Evolutionary conservation across 176 grass and related monocot genomes (phyloP), one percentile per base, ranked within the genome.

Genomic region (Musa beccarii): DNA sequence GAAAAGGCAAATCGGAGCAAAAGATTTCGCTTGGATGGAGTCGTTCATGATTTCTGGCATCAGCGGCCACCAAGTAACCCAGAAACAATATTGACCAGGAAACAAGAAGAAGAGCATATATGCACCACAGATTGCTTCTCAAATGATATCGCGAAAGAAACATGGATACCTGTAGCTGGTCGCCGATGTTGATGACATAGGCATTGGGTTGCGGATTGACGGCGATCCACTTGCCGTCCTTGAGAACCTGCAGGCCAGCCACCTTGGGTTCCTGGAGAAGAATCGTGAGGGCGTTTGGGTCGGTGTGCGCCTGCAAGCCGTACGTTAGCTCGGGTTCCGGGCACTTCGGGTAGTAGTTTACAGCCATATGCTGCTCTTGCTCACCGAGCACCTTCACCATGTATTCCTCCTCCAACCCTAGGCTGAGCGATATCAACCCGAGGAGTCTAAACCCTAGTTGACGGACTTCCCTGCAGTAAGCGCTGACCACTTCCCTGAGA

Each of bases 321-420:
- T 87, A 93, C 17, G 94, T 97, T 14, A 93, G 94, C 78, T 97
- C 94, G 21, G 94, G 94, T 79, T 90, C 87, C 69, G 88, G 94
- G 79, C 94, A 97, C 28, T 82, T 88, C 13, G 94, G 94, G 72
- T 97, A 97, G 78, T 90, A 97, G 67, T 97, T 97, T 50, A 97
- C 81, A 5, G 90, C 94, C 94, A 97, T 97, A 82, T 93, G 94
- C 78, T 97, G 94, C 1, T 88, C 94, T 0, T 97, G 94, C 71
- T 82, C 75, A 21, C 90, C 94, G 74, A 97, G 86, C 68, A 84
- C 90, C n/a, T 68, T 64, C 83, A 84, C 90, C 90, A 97, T 97
- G 82, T 93, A 82, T 54, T 82, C 80, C 63, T 80, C 84, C 26
- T 89, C 86, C 49, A 91, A 79, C 2, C 88, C 90, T 2, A 97